phyloP scores from a whole-genome alignment of 805 yeast species.

The Barnettozyma wickerhamii region DNA sequence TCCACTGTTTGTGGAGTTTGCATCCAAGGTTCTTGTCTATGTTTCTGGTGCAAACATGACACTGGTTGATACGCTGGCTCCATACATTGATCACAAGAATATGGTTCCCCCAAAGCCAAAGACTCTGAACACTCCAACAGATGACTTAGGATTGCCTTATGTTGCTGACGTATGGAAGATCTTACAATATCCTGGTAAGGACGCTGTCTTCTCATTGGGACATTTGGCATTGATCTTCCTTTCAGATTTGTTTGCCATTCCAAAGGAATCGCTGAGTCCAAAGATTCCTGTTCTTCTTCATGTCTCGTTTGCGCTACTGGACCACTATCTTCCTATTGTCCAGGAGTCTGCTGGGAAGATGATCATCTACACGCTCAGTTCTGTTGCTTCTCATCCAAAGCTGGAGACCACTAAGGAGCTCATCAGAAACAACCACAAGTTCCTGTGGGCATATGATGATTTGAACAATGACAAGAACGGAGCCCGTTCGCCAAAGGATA shows the following conservation, averaged over 20 bases:
- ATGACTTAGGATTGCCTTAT: slow-evolving; percentile 54
- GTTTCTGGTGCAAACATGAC: slow-evolving; percentile 55
- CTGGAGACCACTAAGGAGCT: slow-evolving; percentile 53
- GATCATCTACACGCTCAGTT: slow-evolving; percentile 63
- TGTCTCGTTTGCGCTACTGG: slow-evolving; percentile 73
- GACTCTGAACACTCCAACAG: slow-evolving; percentile 27
- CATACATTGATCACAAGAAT: slow-evolving; percentile 72
- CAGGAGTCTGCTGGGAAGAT: slow-evolving; percentile 81
- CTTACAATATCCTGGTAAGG: slow-evolving; percentile 54
- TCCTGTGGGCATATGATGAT: slow-evolving; percentile 84
- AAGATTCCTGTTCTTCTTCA: slow-evolving; percentile 75
- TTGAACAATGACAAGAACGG: slow-evolving; percentile 70
- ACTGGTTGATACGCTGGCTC: slow-evolving; percentile 57
- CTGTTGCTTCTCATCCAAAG: slow-evolving; percentile 48
- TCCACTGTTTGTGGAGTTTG: slow-evolving; percentile 68
- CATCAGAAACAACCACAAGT: slow-evolving; percentile 45
- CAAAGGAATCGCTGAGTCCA: slow-evolving; percentile 55
- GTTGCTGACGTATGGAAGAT: slow-evolving; percentile 64
- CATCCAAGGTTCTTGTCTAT: slow-evolving; percentile 79
- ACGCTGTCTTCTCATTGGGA: slow-evolving; percentile 78
- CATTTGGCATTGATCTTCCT: slow-evolving; percentile 82
- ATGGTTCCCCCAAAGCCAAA: slow-evolving; percentile 74
- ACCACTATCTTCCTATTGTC: slow-evolving; percentile 79
- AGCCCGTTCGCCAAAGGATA: slow-evolving; percentile 78
- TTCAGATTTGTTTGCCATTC: slow-evolving; percentile 71